phyloP scores from a whole-genome alignment of 2,329 filamentous ascomycete genomes.

The Beauveria scarabaeidicola region DNA sequence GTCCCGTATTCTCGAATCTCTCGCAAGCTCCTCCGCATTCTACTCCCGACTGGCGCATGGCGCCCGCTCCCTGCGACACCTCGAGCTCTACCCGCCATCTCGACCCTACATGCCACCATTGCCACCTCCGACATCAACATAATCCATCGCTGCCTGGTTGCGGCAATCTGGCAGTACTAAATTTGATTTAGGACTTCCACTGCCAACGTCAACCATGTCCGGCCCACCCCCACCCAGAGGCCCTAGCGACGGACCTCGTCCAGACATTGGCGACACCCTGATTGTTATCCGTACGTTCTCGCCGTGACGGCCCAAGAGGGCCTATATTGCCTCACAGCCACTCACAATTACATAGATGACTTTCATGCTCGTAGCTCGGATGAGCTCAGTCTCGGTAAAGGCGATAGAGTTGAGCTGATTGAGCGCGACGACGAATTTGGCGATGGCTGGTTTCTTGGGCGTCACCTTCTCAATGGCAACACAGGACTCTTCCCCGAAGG shows the following conservation, averaged over 20 bases:
- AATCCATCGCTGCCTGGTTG: constrained; percentile 4
- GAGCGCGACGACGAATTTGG: constrained; percentile 84
- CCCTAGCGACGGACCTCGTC: constrained; percentile 33
- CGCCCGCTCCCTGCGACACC: neutral
- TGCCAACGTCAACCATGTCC: neutral
- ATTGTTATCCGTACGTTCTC: constrained; percentile 60
- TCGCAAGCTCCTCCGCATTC: neutral
- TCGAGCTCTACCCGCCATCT: neutral
- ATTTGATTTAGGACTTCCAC: neutral
- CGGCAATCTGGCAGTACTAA: neutral
- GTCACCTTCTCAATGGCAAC: constrained; percentile 63
- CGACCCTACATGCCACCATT: constrained; percentile 5
- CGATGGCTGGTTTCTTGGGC: constrained; percentile 76
- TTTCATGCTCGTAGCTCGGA: constrained; percentile 87
- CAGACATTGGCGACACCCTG: constrained; percentile 58
- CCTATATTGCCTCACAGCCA: neutral
- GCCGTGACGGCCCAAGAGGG: neutral
- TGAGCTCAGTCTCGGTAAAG: constrained; percentile 81
- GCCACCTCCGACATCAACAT: constrained; percentile 1
- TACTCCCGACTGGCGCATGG: constrained; percentile 4
- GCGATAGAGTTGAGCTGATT: constrained; percentile 73
- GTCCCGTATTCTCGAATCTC: neutral
- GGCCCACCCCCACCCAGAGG: constrained; percentile 35
- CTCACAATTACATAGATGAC: constrained; percentile 54
- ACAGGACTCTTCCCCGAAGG: constrained; percentile 79